Evolutionary conservation across 345 rosid species (phyloP), one percentile per base, ranked within the genome.

Genomic region (Eucalyptus guilfoylei): DNA sequence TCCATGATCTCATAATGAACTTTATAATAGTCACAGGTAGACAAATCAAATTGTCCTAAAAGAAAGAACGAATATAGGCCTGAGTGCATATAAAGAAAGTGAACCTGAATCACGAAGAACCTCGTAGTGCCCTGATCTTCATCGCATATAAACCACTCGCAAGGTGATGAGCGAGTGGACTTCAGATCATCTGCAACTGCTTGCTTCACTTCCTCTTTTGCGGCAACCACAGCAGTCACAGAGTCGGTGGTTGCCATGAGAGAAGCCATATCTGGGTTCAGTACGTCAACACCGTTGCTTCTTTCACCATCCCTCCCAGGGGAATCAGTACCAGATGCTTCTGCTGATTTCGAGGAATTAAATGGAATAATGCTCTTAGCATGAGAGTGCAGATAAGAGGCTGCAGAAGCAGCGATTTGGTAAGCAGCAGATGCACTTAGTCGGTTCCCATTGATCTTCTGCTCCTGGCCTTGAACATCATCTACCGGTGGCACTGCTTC

Each of bases 171-270:
- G 54, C 23, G 88, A 48, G 93, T 93, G 28, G 99, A 97, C 64
- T 93, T 96, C 69, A 98, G 89, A 92, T 94, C 98, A 93, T 98
- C 97, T 0, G 99, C 99, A 32, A 98, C 98, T 28, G 99, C 99
- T 88, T 98, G 99, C 92, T 97, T 98, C 88, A 95, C 97, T 86
- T 98, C 99, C 89, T 98, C 99, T 91, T 97, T 90, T 7, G 98
- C 99, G 49, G 99, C 98, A 80, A 98, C 99, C 80, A 98, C 99
- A 2, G 99, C 97, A 5, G 99, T 97, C 90, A 98, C 96, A 11
- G 99, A 97, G 92, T 98, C 99, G 30, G 99, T 96, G 55, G 99
- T 96, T 40, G 98, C 98, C 93, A 96, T 91, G 26, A 98, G 86
- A 91, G 97, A 95, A 26, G 95, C 95, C 92, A 91, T 91, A 48